Evolutionary conservation across 139 green algal genomes (phyloP), one percentile per base, ranked within the genome.

Genomic region (Chlamydomonas urium): DNA sequence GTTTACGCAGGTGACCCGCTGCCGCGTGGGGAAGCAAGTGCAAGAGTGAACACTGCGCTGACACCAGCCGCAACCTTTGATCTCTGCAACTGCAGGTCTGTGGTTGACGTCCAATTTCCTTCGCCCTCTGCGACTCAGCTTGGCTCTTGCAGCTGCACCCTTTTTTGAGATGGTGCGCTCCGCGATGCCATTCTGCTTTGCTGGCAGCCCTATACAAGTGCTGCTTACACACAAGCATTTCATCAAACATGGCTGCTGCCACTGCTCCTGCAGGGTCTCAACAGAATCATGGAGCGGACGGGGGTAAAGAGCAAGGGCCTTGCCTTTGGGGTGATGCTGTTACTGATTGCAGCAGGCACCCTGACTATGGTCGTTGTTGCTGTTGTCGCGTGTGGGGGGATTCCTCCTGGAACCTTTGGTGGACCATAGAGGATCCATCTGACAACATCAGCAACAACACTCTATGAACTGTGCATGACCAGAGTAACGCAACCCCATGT

Each of bases 281-380:
- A 76, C 36, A 45, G 4, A 8, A 47, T 65, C 24, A 48, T 79
- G 29, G 50, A 66, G 1, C 1, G 47, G 36, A 71, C 57, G 2
- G 58, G 66, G 47, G 26, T 36, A 23, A 28, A 60, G 3, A 65
- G 47, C 47, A 82, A 76, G 50, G 72, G 69, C 6, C 63, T 77
- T 6, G 77, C 81, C 0, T 87, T 84, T 63, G 72, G 65, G 4
- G 26, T 84, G 1, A 77, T 87, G 77, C 73, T 87, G 47, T 10
- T 74, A 29, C 2, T 34, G 8, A 87, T 87, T 3, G 76, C 74
- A 19, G 4, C 72, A 4, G 68, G 14, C 32, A 82, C 70, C 57
- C 74, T 77, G 21, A 71, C 71, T 1, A 47, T 50, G 24, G 70
- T 87, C 0, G 10, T 58, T 6, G 33, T 38, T 0, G 53, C 62